These are phyloP conservation scores for Globisporangium mamillatum DNA, from an alignment of 352 stramenopile genomes.

Conservation along the genomic window DNA sequence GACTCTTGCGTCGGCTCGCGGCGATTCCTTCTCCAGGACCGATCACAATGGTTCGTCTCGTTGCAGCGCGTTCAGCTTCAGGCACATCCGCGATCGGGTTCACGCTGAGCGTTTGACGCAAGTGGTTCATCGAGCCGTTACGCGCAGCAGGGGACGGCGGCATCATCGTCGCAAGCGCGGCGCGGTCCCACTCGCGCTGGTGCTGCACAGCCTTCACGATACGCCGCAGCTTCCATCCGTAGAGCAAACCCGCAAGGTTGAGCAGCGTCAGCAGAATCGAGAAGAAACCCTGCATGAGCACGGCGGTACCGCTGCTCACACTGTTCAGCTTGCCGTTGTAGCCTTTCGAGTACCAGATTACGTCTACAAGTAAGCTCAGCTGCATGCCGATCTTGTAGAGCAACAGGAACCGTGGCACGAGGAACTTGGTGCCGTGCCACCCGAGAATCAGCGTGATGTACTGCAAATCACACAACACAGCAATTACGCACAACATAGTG, in stretches of 20 bases:
- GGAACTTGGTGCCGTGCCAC: constrained; percentile 88
- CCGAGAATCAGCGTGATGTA: constrained; percentile 85
- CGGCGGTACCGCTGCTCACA: constrained; percentile 71
- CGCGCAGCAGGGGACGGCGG: constrained; percentile 36
- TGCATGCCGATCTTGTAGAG: constrained; percentile 91
- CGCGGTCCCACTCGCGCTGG: constrained; percentile 76
- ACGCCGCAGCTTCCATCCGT: constrained; percentile 85
- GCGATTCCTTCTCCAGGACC: constrained; percentile 23
- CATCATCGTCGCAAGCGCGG: constrained; percentile 76
- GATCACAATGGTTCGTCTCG: constrained; percentile 47
- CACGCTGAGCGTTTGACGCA: constrained; percentile 55
- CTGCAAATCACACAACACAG: constrained; percentile 19
- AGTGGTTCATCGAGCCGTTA: constrained; percentile 39
- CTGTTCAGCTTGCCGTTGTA: constrained; percentile 84
- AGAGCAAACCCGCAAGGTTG: constrained; percentile 76
- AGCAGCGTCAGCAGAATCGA: constrained; percentile 76
- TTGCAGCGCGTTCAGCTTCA: constrained; percentile 30
- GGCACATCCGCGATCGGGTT: constrained; percentile 47
- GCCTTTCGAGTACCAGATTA: constrained; percentile 84
- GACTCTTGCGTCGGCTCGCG: constrained; percentile 27
- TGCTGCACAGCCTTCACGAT: constrained; percentile 85
- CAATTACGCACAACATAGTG: background rate
- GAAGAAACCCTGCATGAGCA: constrained; percentile 87
- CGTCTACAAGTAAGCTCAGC: constrained; percentile 75
- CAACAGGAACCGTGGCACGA: constrained; percentile 81